Percentiles rank a stretch among this genome's conserved stretches.
phyloP scores from a whole-genome alignment of 164 flowering plant genomes.

The Malania oleifera region DNA sequence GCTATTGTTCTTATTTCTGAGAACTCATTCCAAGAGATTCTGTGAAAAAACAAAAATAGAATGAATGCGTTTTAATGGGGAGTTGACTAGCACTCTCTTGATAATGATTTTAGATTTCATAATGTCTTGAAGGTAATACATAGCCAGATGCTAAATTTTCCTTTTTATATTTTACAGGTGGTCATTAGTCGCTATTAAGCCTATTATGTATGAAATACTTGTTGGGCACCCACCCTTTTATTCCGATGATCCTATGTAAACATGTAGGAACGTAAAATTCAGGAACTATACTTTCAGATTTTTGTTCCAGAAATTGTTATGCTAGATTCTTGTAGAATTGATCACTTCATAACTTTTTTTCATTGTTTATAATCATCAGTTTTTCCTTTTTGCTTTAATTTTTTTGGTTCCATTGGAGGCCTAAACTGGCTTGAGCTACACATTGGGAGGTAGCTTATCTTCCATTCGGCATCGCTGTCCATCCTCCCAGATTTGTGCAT shows the following conservation, averaged over 20 bases:
- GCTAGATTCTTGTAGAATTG: too few relatives aligned
- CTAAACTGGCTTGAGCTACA: too few relatives aligned
- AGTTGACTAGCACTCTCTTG: background rate
- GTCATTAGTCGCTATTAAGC: constrained; percentile 79
- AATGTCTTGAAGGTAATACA: too few relatives aligned
- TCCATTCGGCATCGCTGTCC: too few relatives aligned
- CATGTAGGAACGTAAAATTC: constrained; percentile 60
- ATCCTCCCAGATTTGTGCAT: too few relatives aligned
- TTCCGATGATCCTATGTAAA: constrained; percentile 78
- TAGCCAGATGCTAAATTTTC: too few relatives aligned
- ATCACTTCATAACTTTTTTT: too few relatives aligned
- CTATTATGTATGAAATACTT: constrained; percentile 75
- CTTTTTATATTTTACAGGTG: constrained; percentile 44
- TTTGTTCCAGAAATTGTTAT: background rate
- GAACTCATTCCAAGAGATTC: too few relatives aligned
- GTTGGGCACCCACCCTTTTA: constrained; percentile 75
- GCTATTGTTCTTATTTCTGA: too few relatives aligned
- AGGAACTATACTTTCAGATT: background rate
- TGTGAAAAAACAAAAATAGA: background rate
- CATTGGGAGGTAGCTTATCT: too few relatives aligned
- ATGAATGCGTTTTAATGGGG: background rate
- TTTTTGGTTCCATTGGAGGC: too few relatives aligned
- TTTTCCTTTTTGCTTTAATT: background rate
- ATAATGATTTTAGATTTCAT: background rate
- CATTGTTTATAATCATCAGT: background rate